These are phyloP conservation scores for Giardia duodenalis DNA, from an alignment of 208 protist species.

Conservation along the genomic window DNA sequence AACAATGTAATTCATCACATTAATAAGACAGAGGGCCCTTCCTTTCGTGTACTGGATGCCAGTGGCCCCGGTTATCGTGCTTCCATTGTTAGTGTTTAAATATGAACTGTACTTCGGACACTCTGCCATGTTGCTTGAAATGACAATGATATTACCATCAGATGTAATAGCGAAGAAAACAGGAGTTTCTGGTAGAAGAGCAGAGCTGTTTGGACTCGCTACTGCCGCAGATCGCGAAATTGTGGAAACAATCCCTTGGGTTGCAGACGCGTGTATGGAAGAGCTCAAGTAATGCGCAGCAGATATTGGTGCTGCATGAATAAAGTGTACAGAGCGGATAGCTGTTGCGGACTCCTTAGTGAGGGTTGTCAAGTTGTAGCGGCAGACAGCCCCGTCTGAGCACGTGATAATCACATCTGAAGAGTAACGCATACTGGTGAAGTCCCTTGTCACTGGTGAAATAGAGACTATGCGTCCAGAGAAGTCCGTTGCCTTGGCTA, in stretches of 20 bases:
- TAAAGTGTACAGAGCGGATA: not conserved
- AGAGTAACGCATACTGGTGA: not conserved
- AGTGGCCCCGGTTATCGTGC: not conserved
- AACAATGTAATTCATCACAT: not conserved
- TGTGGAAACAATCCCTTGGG: not conserved
- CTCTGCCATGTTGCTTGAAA: not conserved
- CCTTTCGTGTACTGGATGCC: not conserved
- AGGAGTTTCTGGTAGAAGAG: not conserved
- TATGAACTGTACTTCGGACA: not conserved
- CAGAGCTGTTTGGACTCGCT: not conserved
- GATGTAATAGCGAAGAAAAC: not conserved
- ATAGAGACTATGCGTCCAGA: not conserved
- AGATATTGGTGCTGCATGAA: not conserved
- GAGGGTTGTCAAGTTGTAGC: not conserved
- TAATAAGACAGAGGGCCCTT: not conserved
- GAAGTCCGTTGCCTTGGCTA: slow-evolving; percentile 6
- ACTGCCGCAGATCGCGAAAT: not conserved
- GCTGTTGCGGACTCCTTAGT: not conserved
- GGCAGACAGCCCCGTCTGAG: not conserved
- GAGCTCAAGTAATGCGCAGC: not conserved
- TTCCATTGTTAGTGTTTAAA: not conserved
- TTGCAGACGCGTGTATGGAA: not conserved
- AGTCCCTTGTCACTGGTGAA: not conserved
- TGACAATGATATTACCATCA: not conserved
- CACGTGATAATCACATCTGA: not conserved